Conservation (phyloP, 306 rosid species). For the Ormosia semicastrata region DNA sequence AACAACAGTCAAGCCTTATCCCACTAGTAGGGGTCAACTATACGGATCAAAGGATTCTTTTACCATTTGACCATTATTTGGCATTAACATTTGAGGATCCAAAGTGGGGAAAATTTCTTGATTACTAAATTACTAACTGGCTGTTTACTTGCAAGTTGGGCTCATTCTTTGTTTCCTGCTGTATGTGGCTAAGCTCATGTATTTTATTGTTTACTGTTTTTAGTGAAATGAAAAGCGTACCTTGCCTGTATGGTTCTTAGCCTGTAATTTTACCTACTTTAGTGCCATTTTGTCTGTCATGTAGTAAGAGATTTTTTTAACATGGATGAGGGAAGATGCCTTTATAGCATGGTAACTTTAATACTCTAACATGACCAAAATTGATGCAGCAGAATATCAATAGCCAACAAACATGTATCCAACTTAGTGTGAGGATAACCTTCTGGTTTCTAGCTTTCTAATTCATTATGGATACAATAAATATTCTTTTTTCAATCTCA, state of each 20-base stretch:
- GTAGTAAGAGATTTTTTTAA: neutral
- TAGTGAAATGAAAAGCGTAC: neutral
- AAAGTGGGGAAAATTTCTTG: neutral
- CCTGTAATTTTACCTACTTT: neutral
- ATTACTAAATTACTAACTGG: neutral
- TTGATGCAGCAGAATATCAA: neutral
- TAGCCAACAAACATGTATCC: neutral
- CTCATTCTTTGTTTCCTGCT: neutral
- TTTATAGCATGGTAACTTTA: neutral
- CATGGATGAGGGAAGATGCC: neutral
- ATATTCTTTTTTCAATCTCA: neutral
- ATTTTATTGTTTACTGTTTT: neutral
- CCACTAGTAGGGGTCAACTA: neutral
- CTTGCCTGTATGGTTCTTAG: neutral
- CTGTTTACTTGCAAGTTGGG: neutral
- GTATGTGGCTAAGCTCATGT: neutral
- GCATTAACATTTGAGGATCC: neutral
- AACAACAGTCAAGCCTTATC: neutral
- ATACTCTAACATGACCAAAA: neutral
- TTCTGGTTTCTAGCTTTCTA: neutral
- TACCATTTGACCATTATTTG: neutral
- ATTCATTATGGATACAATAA: neutral
- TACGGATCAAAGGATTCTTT: neutral
- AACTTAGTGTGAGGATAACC: neutral
- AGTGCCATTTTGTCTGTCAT: neutral